Percentiles rank a stretch among this genome's conserved stretches.
These are phyloP conservation scores for Blakeslea trispora DNA, from an alignment of 371 early-diverging fungal genomes.

Conservation along the genomic window DNA sequence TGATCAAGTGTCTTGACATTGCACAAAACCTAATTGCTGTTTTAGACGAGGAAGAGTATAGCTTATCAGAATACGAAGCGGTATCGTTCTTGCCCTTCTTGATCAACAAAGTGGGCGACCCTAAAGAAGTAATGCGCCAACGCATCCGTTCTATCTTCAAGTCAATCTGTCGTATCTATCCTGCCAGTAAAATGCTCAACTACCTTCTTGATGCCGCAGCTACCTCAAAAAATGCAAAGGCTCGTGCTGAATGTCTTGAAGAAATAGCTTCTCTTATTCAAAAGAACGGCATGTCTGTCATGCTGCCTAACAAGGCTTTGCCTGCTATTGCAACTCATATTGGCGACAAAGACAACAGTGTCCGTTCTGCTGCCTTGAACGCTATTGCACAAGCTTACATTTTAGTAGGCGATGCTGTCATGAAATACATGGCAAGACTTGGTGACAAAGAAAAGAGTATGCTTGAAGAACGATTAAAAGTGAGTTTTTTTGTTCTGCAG, in stretches of 20 bases:
- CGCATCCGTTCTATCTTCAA: constrained; percentile 69
- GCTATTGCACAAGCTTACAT: constrained; percentile 74
- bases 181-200: constrained; percentile 76
- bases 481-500: constrained; percentile 25
- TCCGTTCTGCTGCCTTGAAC: constrained; percentile 76
- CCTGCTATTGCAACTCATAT: constrained; percentile 77
- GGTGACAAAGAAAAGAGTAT: constrained; percentile 80
- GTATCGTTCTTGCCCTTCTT: constrained; percentile 76
- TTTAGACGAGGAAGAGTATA: constrained; percentile 62
- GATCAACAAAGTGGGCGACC: constrained; percentile 78
- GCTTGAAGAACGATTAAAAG: constrained; percentile 78
- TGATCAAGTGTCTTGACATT: constrained; percentile 79
- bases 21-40: constrained; percentile 68
- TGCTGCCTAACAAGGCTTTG: constrained; percentile 65
- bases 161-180: constrained; percentile 68
- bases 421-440: constrained; percentile 71
- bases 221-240: constrained; percentile 79
- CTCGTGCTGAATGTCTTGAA: constrained; percentile 83
- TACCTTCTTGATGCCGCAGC: constrained; percentile 70
- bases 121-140: constrained; percentile 77
- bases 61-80: constrained; percentile 81
- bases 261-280: constrained; percentile 76
- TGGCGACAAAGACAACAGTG: constrained; percentile 80
- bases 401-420: constrained; percentile 72
- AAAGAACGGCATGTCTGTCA: constrained; percentile 73